Evolutionary conservation across 1,284 basidiomycete genomes (phyloP), one percentile per base, ranked within the genome.

Genomic region (Lignosus rhinocerotis): DNA sequence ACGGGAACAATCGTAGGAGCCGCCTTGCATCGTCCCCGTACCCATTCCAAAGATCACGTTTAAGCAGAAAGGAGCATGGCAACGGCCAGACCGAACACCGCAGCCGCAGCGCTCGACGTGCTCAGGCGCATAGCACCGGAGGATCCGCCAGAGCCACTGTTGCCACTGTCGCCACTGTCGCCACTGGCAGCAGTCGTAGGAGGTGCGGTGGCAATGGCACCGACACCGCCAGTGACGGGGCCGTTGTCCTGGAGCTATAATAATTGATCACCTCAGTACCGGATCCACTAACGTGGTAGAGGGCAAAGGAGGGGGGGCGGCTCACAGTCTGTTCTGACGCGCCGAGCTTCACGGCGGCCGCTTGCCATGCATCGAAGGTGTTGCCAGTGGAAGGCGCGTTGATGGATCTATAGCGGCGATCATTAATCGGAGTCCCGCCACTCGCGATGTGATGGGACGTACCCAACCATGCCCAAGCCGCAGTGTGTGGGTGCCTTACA

Each of bases 401-500:
- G 71, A 89, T 88, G 47, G 80, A 76, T 36, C 75, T 76, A 25
- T 21, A 21, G 14, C 2, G 49, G 6, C 4, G 34, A 31, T 51
- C 36, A 51, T 14, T 39, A 51, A 11, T 14, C 14, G 21, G 14
- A 16, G 32, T n/a, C 8, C 36, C 25, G 14, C 34, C 6, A n/a
- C 6, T 25, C 25, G 8, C 33, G 6, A 30, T 41, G 36, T 14
- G 10, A 30, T 21, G 42, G 39, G 11, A 61, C 70, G 56, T 55
- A 74, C 60, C 83, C 84, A 43, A 85, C 84, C 83, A 86, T 85
- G 33, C 85, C 85, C 59, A 75, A 58, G 31, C 80, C 78, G 67
- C 85, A 87, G 70, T 87, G 85, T 4, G 61, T 48, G 1, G 74
- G 60, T 63, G 79, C 74, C 69, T 84, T 84, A 76, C 87, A 89